These are phyloP conservation scores for Triticum monococcum DNA, from an alignment of 176 grass and related monocot genomes.

Conservation along the genomic window DNA sequence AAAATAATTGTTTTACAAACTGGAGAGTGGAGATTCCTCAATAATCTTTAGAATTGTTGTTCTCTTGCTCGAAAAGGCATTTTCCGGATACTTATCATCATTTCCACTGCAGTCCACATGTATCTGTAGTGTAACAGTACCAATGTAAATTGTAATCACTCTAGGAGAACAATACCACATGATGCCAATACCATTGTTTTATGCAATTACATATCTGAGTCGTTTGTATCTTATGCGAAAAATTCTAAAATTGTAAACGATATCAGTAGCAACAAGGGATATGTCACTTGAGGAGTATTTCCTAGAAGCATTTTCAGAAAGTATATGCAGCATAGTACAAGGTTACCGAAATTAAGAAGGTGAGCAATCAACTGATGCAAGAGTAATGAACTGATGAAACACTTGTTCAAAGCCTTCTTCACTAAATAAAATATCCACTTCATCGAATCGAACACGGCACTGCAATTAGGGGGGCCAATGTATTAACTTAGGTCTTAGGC, in stretches of 20 bases:
- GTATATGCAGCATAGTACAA: not conserved
- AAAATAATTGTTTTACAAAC: constrained; percentile 76
- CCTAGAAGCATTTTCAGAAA: not conserved
- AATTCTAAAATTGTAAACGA: not conserved
- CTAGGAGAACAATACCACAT: not conserved
- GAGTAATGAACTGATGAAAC: constrained; percentile 52
- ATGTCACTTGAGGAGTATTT: not conserved
- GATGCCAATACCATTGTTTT: not conserved
- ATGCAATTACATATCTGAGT: not conserved
- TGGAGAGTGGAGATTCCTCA: constrained; percentile 58
- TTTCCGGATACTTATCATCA: constrained; percentile 77
- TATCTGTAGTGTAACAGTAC: constrained; percentile 13
- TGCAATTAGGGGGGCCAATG: constrained; percentile 22
- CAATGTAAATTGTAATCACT: not conserved
- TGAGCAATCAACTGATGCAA: constrained; percentile 40
- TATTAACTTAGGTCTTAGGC: not conserved
- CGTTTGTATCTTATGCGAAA: not conserved
- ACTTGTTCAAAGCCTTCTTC: constrained; percentile 90
- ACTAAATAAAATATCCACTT: constrained; percentile 86
- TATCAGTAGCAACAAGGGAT: not conserved
- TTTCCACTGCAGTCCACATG: constrained; percentile 91
- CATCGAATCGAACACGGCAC: constrained; percentile 73
- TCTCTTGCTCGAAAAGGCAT: constrained; percentile 80
- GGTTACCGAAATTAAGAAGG: not conserved
- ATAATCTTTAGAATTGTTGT: constrained; percentile 62